Evolutionary conservation across 352 stramenopile species (phyloP), one percentile per base, ranked within the genome.

Genomic region (Thraustochytrium striatum): DNA sequence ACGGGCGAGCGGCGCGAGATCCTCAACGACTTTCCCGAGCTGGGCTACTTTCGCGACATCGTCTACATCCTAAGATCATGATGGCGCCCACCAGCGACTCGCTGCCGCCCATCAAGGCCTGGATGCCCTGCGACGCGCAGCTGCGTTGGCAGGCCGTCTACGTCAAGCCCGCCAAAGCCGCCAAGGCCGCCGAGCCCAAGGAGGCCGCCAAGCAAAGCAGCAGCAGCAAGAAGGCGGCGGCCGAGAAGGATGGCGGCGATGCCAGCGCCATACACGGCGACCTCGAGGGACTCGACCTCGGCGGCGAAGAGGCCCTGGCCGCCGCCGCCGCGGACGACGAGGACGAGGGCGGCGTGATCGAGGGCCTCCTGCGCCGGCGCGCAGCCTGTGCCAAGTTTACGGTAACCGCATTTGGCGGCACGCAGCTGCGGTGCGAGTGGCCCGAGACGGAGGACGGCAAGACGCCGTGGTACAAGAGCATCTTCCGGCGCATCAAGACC

Each of bases 21-120:
- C 21, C 85, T 95, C 68, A 91, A 95, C 73, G 88, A 95, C 50
- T 87, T 94, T 25, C 91, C 91, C 0, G 91, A 95, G 79, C 89
- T 96, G 62, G 91, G 89, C 62, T 93, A 92, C 75, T 94, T 96
- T 61, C 81, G 91, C n/a, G 91, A 96, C 78, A 93, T 96, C 81
- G 87, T 89, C 9, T 89, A 88, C 72, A 87, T 94, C 69, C 93
- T 96, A 95, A 96, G 75, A 80, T 86, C 8, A 61, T 89, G 19
- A 88, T 88, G 85, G 82, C 81, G 38, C 86, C 86, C 35, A 87
- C 84, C 16, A 86, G 81, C 9, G 85, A 88, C 55, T 69, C 73
- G 11, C 61, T 88, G 25, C 85, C 85, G 21, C 84, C 85, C 55
- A 75, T 88, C 43, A 78, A 69, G 39, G 25, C 80, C 19, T 86